A percentile compares a stretch with the other conserved stretches of the same genome.
Evolutionary conservation across 805 yeast genomes (phyloP).

Genomic region (Metschnikowia picachoensis): DNA sequence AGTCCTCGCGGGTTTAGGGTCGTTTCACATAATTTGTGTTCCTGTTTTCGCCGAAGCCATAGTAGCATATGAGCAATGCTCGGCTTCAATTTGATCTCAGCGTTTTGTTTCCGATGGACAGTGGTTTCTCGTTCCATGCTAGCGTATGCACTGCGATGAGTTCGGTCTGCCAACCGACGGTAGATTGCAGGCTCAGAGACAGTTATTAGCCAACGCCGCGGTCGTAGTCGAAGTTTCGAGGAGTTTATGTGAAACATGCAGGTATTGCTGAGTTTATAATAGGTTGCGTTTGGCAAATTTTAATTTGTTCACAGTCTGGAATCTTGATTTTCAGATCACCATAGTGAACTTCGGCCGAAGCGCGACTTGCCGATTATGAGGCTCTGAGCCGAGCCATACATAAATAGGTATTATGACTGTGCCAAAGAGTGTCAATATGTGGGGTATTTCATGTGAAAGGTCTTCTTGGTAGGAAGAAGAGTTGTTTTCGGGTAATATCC

Average conservation of each 20-base stretch:
- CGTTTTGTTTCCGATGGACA: slow-evolving; percentile 3
- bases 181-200: slow-evolving; percentile 1
- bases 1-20: slow-evolving; percentile 3
- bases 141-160: slow-evolving; percentile 17
- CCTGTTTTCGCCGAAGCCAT: slow-evolving; percentile 15
- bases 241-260: slow-evolving; percentile 4
- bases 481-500: too few species aligned
- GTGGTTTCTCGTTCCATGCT: slow-evolving; percentile 14
- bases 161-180: slow-evolving; percentile 18
- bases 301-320: too few species aligned
- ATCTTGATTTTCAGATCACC: too few species aligned
- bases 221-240: slow-evolving; percentile 10
- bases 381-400: too few species aligned
- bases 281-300: neutral
- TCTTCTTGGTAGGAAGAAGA: too few species aligned
- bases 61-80: slow-evolving; percentile 14
- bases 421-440: too few species aligned
- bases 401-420: too few species aligned
- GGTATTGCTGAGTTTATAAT: neutral
- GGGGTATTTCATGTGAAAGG: too few species aligned
- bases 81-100: slow-evolving; percentile 10
- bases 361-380: too few species aligned
- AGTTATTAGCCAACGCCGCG: slow-evolving; percentile 1
- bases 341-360: too few species aligned
- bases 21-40: slow-evolving; percentile 1